Base-by-base conservation (phyloP, 2,329 filamentous ascomycete species). In the Paramyrothecium roridum region DNA sequence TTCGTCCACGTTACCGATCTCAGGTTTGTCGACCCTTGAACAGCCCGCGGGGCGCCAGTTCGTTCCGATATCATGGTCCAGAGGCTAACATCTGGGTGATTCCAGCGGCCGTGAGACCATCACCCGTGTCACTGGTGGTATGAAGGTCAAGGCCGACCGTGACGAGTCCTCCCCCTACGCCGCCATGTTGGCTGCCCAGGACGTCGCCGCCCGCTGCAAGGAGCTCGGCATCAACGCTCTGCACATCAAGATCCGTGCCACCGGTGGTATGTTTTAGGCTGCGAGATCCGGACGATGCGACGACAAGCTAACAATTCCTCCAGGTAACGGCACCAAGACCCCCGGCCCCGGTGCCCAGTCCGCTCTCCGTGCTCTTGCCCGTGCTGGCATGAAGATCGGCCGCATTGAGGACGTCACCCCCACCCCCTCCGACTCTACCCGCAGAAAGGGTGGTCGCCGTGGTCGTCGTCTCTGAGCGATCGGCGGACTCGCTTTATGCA, bases 71-170 rank as follows among this genome's bases (percentile, higher is more conserved):
- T 8, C 17, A 23, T 49, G 13, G 13, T n/a, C 20, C 19, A 21
- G 53, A 53, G 60, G 65, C 67, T 69, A 65, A 69, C 63, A 59
- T 50, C 49, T 62, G 63, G 65, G 80, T 86, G 81, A 85, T 86
- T 84, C 77, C 83, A 96, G 91, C 82, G 95, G 95, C 83, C 95
- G 95, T 82, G 95, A 99, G 90, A 99, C 96, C 82, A 97, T 99
- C 84, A 91, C 87, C 87, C 93, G 95, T 91, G 93, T 99, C 70
- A 99, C 96, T 73, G 95, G 96, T 84, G 96, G 96, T 76, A 99
- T 99, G 95, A 99, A 99, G 87, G 95, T 99, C 87, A 99, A 99
- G 90, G 93, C 93, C 80, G 93, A 99, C 76, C 93, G 95, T 86
- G 95, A 99, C 83, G 95, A 99, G 86, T 98, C 93, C 73, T 98